phyloP scores from a whole-genome alignment of 2,329 filamentous ascomycete species.

The Calcarisporium arbuscula region DNA sequence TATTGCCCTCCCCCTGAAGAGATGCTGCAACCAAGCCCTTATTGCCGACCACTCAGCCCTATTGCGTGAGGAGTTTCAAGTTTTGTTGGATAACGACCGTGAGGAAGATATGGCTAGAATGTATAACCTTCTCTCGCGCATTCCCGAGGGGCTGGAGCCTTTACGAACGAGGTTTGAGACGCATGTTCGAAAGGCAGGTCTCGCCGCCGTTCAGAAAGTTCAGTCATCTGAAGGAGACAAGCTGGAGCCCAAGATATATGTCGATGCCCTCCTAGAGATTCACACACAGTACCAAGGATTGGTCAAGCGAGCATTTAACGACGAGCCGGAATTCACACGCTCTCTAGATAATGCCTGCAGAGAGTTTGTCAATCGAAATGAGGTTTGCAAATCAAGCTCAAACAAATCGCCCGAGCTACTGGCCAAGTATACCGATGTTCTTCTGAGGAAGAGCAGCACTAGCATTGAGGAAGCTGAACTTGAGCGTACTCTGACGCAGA shows the following conservation, averaged over 20 bases:
- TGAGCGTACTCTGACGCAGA: slow-evolving; percentile 79
- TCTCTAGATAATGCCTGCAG: slow-evolving; percentile 95
- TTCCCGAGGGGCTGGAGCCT: slow-evolving; percentile 86
- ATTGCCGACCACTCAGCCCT: slow-evolving; percentile 82
- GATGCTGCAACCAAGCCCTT: slow-evolving; percentile 79
- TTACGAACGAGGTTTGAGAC: slow-evolving; percentile 82
- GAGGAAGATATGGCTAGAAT: slow-evolving; percentile 94
- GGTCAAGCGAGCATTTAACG: slow-evolving; percentile 86
- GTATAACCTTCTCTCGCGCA: slow-evolving; percentile 86
- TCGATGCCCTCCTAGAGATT: slow-evolving; percentile 88
- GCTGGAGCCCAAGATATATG: slow-evolving; percentile 93
- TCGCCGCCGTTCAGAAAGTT: slow-evolving; percentile 85
- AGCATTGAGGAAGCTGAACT: slow-evolving; percentile 91
- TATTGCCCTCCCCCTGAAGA: slow-evolving; percentile 78
- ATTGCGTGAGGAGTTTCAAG: slow-evolving; percentile 93
- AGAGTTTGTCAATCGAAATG: slow-evolving; percentile 97
- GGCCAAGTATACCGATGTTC: slow-evolving; percentile 88
- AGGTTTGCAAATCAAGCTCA: slow-evolving; percentile 87
- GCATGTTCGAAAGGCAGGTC: slow-evolving; percentile 84
- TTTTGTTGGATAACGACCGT: slow-evolving; percentile 86
- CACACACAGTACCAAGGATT: slow-evolving; percentile 89
- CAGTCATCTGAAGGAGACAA: slow-evolving; percentile 78
- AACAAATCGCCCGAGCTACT: slow-evolving; percentile 92
- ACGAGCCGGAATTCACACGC: slow-evolving; percentile 93
- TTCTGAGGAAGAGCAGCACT: slow-evolving; percentile 88